Conservation (phyloP, 441 rosid species). For the Theobroma grandiflorum region DNA sequence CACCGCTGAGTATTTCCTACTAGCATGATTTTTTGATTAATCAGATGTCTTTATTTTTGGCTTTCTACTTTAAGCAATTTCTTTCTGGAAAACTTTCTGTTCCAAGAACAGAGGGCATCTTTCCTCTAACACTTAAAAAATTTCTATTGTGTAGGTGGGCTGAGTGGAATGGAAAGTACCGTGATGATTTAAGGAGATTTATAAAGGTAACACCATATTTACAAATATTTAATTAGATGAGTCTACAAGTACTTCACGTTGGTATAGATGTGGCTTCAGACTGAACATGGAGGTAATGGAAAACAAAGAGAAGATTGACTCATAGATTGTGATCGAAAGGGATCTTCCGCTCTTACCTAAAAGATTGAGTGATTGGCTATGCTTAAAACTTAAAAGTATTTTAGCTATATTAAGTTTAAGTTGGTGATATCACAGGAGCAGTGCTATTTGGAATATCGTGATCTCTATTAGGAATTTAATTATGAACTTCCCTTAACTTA, state of each 20-base stretch:
- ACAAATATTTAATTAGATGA: background rate
- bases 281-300: background rate
- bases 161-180: constrained; percentile 98
- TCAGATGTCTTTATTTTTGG: background rate
- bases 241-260: background rate
- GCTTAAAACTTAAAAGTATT: background rate
- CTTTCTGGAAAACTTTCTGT: constrained; percentile 9
- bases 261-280: background rate
- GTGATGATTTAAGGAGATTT: constrained; percentile 87
- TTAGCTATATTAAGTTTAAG: background rate
- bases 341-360: background rate
- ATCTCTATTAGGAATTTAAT: constrained; percentile 20
- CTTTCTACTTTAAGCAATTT: constrained; percentile 13
- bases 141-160: constrained; percentile 78
- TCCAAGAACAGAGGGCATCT: background rate
- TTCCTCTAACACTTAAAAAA: constrained; percentile 18
- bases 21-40: background rate
- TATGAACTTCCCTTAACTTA: constrained; percentile 33
- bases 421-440: background rate
- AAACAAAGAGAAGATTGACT: background rate
- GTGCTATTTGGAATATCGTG: background rate
- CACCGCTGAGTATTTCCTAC: background rate
- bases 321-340: constrained; percentile 8
- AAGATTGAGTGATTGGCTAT: background rate
- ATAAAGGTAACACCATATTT: constrained; percentile 65